Evolutionary conservation across 225 moss, liverwort and hornwort genomes (phyloP).

Genomic region (Anthoceros angustus): DNA sequence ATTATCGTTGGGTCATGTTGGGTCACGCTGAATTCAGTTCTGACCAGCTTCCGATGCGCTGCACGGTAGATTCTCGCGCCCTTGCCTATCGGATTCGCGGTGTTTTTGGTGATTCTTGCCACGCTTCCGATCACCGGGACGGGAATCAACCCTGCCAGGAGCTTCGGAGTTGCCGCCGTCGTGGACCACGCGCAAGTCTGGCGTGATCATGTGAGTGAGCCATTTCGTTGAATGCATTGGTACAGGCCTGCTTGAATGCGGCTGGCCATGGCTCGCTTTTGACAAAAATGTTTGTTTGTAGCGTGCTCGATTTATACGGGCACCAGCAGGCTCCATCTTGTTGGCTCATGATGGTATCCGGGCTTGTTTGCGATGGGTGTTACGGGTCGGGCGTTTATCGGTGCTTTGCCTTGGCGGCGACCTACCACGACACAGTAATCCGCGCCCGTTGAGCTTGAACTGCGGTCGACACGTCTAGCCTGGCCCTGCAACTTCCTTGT

Average conservation of each 20-base stretch:
- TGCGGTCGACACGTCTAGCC: no score
- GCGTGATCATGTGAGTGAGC: background rate
- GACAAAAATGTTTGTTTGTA: background rate
- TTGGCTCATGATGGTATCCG: background rate
- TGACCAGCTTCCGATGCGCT: background rate
- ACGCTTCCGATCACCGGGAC: slow-evolving; percentile 35
- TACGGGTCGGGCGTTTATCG: background rate
- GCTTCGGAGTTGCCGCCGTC: slow-evolving; percentile 24
- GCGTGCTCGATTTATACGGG: no score
- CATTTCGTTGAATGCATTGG: no score
- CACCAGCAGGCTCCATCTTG: background rate
- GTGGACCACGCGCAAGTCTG: background rate
- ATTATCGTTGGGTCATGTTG: background rate
- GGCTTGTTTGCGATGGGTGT: background rate
- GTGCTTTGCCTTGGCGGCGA: background rate
- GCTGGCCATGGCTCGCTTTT: background rate
- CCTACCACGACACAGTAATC: background rate
- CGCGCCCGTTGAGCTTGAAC: background rate
- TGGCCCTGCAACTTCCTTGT: no score
- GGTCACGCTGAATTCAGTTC: background rate
- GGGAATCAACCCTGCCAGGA: slow-evolving; percentile 33
- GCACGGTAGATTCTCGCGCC: slow-evolving; percentile 30
- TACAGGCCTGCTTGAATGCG: background rate
- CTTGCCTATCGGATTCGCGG: slow-evolving; percentile 32
- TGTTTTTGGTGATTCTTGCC: slow-evolving; percentile 29